Conservation (phyloP, 1,139 yeast genomes). For the Fermentozyma sake region DNA sequence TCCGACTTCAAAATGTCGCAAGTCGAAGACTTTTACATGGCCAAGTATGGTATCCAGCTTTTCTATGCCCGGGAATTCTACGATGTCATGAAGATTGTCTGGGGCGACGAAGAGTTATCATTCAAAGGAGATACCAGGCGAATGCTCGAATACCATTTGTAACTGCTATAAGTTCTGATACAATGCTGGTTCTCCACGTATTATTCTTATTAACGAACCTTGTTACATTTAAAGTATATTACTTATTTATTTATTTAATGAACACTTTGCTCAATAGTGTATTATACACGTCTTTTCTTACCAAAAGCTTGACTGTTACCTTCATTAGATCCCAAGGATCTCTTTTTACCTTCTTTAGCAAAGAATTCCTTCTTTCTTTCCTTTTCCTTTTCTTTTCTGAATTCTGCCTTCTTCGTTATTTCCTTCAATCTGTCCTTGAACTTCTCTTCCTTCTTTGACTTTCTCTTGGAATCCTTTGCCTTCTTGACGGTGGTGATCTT, state of each 20-base stretch:
- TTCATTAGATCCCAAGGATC: conserved; percentile 43
- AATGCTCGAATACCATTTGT: conserved; percentile 37
- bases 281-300: conserved; percentile 21
- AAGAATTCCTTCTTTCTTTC: conserved; percentile 87
- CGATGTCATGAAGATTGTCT: conserved; percentile 67
- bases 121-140: conserved; percentile 26
- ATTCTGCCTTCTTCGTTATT: conserved; percentile 68
- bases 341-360: conserved; percentile 66
- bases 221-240: background rate
- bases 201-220: background rate
- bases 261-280: conserved; percentile 1
- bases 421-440: conserved; percentile 72
- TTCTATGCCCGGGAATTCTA: conserved; percentile 71
- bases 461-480: conserved; percentile 79
- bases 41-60: conserved; percentile 53
- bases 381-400: conserved; percentile 68
- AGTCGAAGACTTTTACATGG: conserved; percentile 44
- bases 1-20: conserved; percentile 27
- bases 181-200: background rate
- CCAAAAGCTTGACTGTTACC: conserved; percentile 34
- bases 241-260: conserved; percentile 1
- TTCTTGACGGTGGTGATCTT: conserved; percentile 80
- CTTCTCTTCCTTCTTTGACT: conserved; percentile 70
- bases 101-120: conserved; percentile 48
- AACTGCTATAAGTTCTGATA: conserved; percentile 3